Evolutionary conservation across 371 early-diverging fungal genomes (phyloP), one percentile per base, ranked within the genome.

Genomic region (Parasitella parasitica): DNA sequence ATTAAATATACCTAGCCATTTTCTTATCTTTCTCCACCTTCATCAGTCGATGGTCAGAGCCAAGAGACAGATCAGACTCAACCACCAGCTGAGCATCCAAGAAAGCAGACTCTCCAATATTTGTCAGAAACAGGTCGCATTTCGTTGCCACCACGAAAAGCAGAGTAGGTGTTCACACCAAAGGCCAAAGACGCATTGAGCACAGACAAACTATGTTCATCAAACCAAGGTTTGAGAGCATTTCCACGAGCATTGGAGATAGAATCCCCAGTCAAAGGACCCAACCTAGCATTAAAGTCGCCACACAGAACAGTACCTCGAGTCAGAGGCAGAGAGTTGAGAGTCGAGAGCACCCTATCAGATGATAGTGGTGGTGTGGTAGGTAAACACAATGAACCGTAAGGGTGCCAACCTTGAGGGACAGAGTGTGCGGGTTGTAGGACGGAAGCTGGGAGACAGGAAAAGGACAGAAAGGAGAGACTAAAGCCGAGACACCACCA

Each of bases 41-140:
- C 36, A 61, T 52, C 7, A 57, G 48, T 12, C 63, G 18, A 38
- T 63, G 57, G 38, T 63, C 63, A 36, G 63, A 63, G 6, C 60
- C 34, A 2, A 60, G 53, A 20, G 60, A 51, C 4, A 60, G n/a
- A 41, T 60, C 60, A 24, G 49, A 48, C 26, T 50, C 59, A 27
- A 56, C 16, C 26, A 30, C 32, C n/a, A 59, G 18, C 1, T 16
- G 7, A 13, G 27, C 38, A 26, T 18, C 4, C 3, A 26, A 2
- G 16, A 59, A n/a, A 24, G 16, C 32, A 22, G 18, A 49, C 1
- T 8, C 22, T 4, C 49, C 28, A 38, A 51, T 50, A 24, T 51
- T 56, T 2, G 56, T 57, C 11, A 63, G 1, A 20, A 63, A 63
- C n/a, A 46, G 28, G n/a, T 63, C 63, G 16, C 4, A 36, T 50